Conservation (phyloP, 331 rosid genomes). For the Ulmus americana region DNA sequence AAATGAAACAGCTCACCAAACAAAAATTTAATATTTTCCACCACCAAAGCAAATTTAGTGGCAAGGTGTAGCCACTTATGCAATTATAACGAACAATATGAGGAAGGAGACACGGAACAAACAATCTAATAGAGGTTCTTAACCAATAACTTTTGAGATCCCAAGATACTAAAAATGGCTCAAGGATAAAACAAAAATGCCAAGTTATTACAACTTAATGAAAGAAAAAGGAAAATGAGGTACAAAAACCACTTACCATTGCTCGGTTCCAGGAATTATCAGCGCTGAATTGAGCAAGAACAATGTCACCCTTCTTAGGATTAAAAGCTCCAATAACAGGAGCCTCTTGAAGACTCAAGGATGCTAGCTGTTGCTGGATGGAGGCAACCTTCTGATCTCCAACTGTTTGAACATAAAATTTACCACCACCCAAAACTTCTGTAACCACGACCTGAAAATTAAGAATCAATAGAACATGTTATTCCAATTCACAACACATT, state of each 20-base stretch:
- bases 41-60: too few species aligned
- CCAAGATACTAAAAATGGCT: background rate
- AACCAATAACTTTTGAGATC: background rate
- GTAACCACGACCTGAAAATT: slow-evolving; percentile 59
- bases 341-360: slow-evolving; percentile 73
- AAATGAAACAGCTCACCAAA: too few species aligned
- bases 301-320: slow-evolving; percentile 84
- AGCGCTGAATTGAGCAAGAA: slow-evolving; percentile 64
- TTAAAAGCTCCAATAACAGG: slow-evolving; percentile 77
- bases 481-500: slow-evolving; percentile 19
- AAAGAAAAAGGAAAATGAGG: background rate
- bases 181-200: background rate
- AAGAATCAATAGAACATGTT: slow-evolving; percentile 21
- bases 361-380: slow-evolving; percentile 68
- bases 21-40: too few species aligned
- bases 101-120: too few species aligned
- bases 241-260: slow-evolving; percentile 50
- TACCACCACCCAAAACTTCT: slow-evolving; percentile 76
- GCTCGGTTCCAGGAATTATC: slow-evolving; percentile 89
- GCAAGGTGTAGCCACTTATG: too few species aligned
- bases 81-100: too few species aligned
- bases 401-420: slow-evolving; percentile 67
- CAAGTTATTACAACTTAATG: background rate
- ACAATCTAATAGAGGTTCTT: too few species aligned
- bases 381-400: slow-evolving; percentile 71